Conservation (phyloP, 129 eudicot species). For the Chrysanthemum makinoi region DNA sequence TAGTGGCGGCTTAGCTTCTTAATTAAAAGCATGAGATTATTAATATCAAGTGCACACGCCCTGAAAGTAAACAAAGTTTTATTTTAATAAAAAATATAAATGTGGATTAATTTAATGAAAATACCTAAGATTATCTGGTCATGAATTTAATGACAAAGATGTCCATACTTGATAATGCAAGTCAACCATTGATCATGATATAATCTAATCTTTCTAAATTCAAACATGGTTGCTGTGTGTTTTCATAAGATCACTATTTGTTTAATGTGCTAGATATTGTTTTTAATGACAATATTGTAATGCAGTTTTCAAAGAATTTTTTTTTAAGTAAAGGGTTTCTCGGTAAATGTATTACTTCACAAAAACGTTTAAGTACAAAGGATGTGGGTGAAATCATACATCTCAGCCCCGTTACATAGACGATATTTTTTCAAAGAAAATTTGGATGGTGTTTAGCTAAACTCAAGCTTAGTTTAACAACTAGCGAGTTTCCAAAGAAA, state of each 20-base stretch:
- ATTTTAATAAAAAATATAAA: neutral
- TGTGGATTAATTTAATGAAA: constrained; percentile 18
- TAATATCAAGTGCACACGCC: neutral
- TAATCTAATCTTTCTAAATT: neutral
- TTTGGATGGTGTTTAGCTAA: too few relatives aligned
- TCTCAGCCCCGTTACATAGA: too few relatives aligned
- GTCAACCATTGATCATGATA: constrained; percentile 8
- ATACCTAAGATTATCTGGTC: neutral
- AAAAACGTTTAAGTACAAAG: too few relatives aligned
- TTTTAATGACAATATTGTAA: too few relatives aligned
- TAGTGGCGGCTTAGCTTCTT: neutral
- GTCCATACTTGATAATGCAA: neutral
- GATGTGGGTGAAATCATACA: too few relatives aligned
- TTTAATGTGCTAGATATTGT: too few relatives aligned
- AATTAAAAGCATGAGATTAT: neutral
- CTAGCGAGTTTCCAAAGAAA: too few relatives aligned
- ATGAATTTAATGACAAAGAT: neutral
- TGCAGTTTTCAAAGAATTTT: too few relatives aligned
- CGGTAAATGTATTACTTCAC: too few relatives aligned
- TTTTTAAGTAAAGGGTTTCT: too few relatives aligned
- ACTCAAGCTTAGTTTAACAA: too few relatives aligned
- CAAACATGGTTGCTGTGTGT: constrained; percentile 4
- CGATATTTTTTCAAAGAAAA: too few relatives aligned
- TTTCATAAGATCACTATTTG: neutral
- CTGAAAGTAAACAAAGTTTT: constrained; percentile 12